phyloP scores from a whole-genome alignment of 768 basidiomycete genomes.

The Serendipita sp. region DNA sequence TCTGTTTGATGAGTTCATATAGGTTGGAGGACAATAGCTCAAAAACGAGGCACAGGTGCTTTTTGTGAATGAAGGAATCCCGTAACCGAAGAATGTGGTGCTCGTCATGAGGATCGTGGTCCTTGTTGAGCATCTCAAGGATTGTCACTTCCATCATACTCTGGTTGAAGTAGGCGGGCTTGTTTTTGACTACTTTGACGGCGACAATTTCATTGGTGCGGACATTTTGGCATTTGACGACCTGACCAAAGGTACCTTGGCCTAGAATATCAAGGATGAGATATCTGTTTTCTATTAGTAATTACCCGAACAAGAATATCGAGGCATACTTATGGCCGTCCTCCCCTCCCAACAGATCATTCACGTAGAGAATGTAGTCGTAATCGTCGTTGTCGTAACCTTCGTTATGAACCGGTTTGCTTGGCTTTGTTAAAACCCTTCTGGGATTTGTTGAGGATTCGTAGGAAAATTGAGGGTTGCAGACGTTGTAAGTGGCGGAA shows the following conservation, averaged over 20 bases:
- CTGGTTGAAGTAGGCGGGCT: conserved; percentile 98
- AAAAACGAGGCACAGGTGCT: conserved; percentile 93
- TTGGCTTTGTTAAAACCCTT: conserved; percentile 92
- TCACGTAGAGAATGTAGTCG: conserved; percentile 98
- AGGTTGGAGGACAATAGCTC: conserved; percentile 93
- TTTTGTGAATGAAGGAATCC: conserved; percentile 93
- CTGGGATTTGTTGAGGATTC: conserved; percentile 90
- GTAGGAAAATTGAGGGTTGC: conserved; percentile 90
- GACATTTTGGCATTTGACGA: conserved; percentile 99
- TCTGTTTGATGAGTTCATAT: conserved; percentile 99
- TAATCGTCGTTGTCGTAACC: conserved; percentile 98
- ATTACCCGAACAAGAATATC: not conserved
- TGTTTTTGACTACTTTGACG: conserved; percentile 99
- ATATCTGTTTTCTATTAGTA: conserved; percentile 39
- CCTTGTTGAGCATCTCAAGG: conserved; percentile 85
- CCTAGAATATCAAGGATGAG: conserved; percentile 95
- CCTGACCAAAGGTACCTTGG: conserved; percentile 97
- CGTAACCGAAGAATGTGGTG: conserved; percentile 91
- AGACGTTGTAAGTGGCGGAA: conserved; percentile 80
- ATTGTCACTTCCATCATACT: conserved; percentile 99
- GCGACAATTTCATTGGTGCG: conserved; percentile 97
- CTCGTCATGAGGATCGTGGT: conserved; percentile 83
- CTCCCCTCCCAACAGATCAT: conserved; percentile 90
- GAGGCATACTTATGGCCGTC: conserved; percentile 79
- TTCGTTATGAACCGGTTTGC: conserved; percentile 88